Evolutionary conservation across 768 basidiomycete genomes (phyloP).

Genomic region (Termitomyces sp.): DNA sequence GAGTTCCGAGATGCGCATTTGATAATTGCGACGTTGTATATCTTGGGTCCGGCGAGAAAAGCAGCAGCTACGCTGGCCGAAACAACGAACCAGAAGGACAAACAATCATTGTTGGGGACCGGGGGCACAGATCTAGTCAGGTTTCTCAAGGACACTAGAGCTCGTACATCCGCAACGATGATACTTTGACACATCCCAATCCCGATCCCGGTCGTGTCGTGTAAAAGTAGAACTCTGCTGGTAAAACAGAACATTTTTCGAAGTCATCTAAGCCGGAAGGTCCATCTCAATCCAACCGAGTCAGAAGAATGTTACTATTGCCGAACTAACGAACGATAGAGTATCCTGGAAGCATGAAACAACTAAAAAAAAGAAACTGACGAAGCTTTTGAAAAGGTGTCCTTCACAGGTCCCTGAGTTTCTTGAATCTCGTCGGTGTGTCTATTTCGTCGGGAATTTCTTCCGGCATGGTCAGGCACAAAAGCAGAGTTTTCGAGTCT

Average conservation of each 20-base stretch:
- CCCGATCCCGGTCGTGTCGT: neutral
- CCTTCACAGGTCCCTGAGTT: neutral
- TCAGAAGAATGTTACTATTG: neutral
- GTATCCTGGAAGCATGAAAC: neutral
- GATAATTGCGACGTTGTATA: constrained; percentile 68
- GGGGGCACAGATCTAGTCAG: constrained; percentile 76
- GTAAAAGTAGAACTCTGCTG: neutral
- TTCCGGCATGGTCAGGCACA: no score
- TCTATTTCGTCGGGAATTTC: neutral
- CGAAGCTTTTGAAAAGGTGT: neutral
- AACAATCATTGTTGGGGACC: constrained; percentile 48
- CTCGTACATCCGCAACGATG: constrained; percentile 50
- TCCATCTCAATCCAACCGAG: neutral
- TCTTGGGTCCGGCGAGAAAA: constrained; percentile 60
- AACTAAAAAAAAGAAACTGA: neutral
- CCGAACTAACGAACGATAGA: neutral
- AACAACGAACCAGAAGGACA: constrained; percentile 17
- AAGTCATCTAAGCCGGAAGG: neutral
- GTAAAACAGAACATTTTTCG: neutral
- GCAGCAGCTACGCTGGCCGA: constrained; percentile 20
- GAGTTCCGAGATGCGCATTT: constrained; percentile 74
- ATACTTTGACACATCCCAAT: neutral
- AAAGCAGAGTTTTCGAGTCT: neutral
- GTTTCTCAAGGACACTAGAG: constrained; percentile 69
- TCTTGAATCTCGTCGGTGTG: neutral